Evolutionary conservation across 257 asterid species (phyloP), one percentile per base, ranked within the genome.

Genomic region (Solanum chmielewskii): DNA sequence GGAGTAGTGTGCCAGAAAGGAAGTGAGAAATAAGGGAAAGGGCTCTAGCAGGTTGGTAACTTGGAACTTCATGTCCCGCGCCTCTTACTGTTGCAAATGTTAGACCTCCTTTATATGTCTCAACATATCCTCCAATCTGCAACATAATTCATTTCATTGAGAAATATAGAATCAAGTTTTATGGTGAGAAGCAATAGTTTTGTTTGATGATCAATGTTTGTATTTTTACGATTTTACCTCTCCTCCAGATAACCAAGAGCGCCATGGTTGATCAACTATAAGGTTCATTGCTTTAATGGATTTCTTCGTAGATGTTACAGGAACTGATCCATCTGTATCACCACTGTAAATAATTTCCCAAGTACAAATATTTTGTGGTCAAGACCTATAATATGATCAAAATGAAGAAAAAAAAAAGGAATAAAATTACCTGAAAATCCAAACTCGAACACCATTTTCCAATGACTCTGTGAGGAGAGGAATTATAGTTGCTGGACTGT

Each of bases 291-390:
- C 87, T 21, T 84, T n/a, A 4, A 84, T 74, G 4, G 81, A 88
- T 42, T 45, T 83, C 47, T 84, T 64, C 29, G 89, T 16, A 20
- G 89, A 88, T 20, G 89, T 88, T 52, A 88, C 89, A 4, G 89
- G 89, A 4, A 88, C 89, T 20, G n/a, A 23, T 88, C 87, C 89
- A 84, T 88, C 87, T 6, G 21, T 60, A 33, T 88, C 89, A 25
- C 89, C 87, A 15, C 87, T 88, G 85, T 13, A 64, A 2, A 16
- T 7, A n/a, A 0, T 71, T 33, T 71, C 7, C 83, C 44, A 39
- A 23, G 21, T 75, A 13, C 14, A 42, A 44, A 44, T 37, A 37
- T 20, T 62, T 23, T 75, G 52, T 41, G 83, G 33, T 66, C 73
- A 64, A 25, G 4, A 25, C 73, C 35, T 64, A 71, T 69, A 29